A percentile compares a stretch with the other conserved stretches of the same genome.
These are phyloP conservation scores for Fusarium tjaetaba DNA, from an alignment of 2,329 filamentous ascomycete genomes.

Conservation along the genomic window DNA sequence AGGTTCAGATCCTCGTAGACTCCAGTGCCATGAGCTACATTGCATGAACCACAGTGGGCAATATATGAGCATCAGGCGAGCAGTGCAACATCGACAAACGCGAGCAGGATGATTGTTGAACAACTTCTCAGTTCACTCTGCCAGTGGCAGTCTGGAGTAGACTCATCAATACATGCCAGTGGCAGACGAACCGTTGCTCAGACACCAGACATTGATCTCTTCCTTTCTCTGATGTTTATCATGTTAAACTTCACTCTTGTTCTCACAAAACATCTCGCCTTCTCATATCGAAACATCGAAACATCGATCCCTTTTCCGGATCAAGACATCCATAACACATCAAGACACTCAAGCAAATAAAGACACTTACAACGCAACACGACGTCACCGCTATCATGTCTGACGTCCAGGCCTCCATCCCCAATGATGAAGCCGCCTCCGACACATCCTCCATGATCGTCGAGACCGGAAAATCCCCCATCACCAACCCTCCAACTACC, in stretches of 20 bases:
- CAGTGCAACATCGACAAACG: fast-evolving
- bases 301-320: too few species aligned
- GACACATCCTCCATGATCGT: background rate
- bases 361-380: fast-evolving
- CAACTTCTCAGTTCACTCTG: fast-evolving
- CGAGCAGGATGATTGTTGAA: background rate
- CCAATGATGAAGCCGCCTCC: background rate
- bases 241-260: background rate
- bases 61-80: background rate
- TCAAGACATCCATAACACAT: fast-evolving
- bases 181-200: background rate
- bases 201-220: too few species aligned
- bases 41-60: too few species aligned
- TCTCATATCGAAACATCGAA: too few species aligned
- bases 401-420: fast-evolving
- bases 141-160: background rate
- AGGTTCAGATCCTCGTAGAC: too few species aligned
- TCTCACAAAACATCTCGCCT: fast-evolving
- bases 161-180: background rate
- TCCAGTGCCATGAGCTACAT: too few species aligned
- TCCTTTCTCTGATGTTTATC: background rate
- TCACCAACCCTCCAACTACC: background rate
- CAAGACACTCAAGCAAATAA: too few species aligned
- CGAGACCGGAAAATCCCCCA: background rate
- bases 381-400: background rate